Percentiles rank a stretch among this genome's conserved stretches.
Evolutionary conservation across 1,284 basidiomycete genomes (phyloP).

Genomic region (Termitomyces sp.): DNA sequence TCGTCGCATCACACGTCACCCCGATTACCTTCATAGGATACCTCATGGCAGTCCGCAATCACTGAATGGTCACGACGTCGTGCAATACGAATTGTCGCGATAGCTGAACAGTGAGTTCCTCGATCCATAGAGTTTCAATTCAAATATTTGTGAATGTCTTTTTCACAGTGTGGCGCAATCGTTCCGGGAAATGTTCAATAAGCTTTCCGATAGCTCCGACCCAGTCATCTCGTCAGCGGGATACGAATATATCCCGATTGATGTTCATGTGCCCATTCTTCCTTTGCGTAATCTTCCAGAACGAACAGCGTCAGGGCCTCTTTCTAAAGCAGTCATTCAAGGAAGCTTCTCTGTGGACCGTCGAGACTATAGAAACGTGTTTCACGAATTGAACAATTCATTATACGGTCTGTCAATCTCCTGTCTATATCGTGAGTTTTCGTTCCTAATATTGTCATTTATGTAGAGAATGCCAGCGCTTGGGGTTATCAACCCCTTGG

Average conservation of each 20-base stretch:
- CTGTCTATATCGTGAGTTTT: background rate
- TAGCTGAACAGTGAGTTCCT: conserved; percentile 28
- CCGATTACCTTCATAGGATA: conserved; percentile 16
- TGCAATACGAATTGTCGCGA: conserved; percentile 30
- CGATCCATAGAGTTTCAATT: background rate
- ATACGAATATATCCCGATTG: conserved; percentile 31
- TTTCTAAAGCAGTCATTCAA: conserved; percentile 34
- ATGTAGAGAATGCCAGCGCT: conserved; percentile 25
- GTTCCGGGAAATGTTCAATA: conserved; percentile 26
- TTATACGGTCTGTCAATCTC: conserved; percentile 19
- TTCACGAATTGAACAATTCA: conserved; percentile 27
- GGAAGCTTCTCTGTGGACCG: conserved; percentile 28
- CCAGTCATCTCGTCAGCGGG: conserved; percentile 24
- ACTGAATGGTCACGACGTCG: conserved; percentile 30
- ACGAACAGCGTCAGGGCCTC: conserved; percentile 16
- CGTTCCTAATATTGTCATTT: background rate
- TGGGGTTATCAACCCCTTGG: conserved; percentile 33
- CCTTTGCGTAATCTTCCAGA: conserved; percentile 25
- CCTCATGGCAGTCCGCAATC: conserved; percentile 27
- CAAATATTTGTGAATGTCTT: background rate
- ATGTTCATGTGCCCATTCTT: conserved; percentile 31
- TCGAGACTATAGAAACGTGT: conserved; percentile 30
- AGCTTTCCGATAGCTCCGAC: conserved; percentile 27
- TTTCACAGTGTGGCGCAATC: conserved; percentile 25
- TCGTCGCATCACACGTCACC: background rate